Evolutionary conservation across 495 filamentous ascomycete species (phyloP).

Genomic region (Arthonia radiata): DNA sequence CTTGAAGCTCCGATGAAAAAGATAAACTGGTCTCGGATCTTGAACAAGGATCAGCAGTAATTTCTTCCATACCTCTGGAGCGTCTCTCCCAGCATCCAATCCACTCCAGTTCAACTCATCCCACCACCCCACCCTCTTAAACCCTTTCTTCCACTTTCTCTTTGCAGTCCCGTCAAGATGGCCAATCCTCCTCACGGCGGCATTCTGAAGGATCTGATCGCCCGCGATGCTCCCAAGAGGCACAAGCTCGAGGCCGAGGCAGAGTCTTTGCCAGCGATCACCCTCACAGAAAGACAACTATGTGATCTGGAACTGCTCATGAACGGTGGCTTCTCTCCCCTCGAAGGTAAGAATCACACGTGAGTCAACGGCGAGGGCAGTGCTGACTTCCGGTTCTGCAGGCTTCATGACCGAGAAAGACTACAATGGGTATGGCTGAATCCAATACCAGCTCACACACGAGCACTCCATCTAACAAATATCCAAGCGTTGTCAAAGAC

Average conservation of each 20-base stretch:
- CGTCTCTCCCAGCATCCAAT: no score
- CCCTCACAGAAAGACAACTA: conserved; percentile 75
- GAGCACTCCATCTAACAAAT: neutral
- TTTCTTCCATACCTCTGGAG: no score
- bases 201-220: conserved; percentile 86
- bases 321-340: conserved; percentile 87
- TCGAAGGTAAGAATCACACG: conserved; percentile 80
- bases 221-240: conserved; percentile 61
- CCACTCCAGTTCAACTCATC: no score
- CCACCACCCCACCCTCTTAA: no score
- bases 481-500: conserved; percentile 55
- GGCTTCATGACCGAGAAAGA: conserved; percentile 95
- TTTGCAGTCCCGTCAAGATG: conserved; percentile 1
- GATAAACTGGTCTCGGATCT: no score
- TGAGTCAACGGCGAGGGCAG: no score
- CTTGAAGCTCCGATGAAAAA: no score
- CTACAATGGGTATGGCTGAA: conserved; percentile 53
- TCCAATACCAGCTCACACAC: conserved; percentile 7
- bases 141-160: no score
- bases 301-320: conserved; percentile 93
- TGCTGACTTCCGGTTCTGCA: no score
- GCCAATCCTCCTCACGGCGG: conserved; percentile 25
- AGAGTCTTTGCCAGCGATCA: conserved; percentile 61
- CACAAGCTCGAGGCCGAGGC: conserved; percentile 57
- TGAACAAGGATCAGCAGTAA: no score